Conservation (phyloP, 768 basidiomycete genomes). For the Boletus vinaceobasis region DNA sequence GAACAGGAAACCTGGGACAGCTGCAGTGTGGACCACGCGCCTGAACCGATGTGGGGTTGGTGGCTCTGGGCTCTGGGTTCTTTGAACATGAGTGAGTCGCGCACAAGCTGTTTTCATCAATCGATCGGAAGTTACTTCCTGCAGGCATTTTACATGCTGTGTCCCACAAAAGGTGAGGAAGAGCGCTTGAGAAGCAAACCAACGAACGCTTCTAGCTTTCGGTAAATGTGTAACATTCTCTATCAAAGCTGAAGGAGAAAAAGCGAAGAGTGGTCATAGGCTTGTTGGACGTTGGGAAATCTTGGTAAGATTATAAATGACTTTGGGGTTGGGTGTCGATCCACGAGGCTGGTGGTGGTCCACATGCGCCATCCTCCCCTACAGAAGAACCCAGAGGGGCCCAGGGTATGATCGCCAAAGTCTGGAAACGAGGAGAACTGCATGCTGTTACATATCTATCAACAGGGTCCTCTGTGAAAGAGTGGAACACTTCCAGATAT, state of each 20-base stretch:
- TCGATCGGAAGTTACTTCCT: background rate
- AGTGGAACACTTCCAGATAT: constrained; percentile 1
- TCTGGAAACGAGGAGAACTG: background rate
- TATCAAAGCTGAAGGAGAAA: background rate
- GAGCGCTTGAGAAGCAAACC: background rate
- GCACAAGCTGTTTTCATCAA: background rate
- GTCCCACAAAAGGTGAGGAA: background rate
- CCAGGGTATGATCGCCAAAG: background rate
- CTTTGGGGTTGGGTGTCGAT: background rate
- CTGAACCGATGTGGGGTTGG: background rate
- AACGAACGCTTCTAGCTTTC: background rate
- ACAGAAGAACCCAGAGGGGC: background rate
- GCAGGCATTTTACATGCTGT: background rate
- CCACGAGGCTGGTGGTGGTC: background rate
- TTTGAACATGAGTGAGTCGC: background rate
- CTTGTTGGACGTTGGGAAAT: background rate
- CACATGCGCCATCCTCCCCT: background rate
- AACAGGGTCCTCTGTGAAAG: background rate
- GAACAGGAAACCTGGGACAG: background rate
- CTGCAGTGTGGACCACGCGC: too few relatives aligned
- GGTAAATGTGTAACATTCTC: too few relatives aligned
- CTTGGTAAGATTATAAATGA: background rate
- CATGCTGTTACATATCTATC: background rate
- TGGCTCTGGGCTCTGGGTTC: background rate
- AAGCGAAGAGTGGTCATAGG: background rate